Conservation (phyloP, 495 filamentous ascomycete genomes). For the Penicillium atrosanguineum region DNA sequence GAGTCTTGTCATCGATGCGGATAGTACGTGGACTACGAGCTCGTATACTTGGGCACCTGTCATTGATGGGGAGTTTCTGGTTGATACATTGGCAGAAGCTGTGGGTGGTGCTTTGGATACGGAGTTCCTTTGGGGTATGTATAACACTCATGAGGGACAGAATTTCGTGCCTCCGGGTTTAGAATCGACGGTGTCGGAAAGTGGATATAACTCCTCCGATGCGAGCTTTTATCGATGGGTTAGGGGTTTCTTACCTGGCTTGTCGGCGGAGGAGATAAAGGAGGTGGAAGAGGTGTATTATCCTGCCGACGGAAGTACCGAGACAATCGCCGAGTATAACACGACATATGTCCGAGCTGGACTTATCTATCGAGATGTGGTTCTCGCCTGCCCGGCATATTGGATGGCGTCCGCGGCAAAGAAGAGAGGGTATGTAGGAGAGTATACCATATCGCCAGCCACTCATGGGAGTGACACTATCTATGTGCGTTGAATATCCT, state of each 20-base stretch:
- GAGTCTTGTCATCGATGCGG: constrained; percentile 39
- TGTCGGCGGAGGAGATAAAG: constrained; percentile 37
- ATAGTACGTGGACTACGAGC: constrained; percentile 49
- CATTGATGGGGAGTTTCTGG: constrained; percentile 54
- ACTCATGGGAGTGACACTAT: constrained; percentile 58
- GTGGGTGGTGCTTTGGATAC: constrained; percentile 40
- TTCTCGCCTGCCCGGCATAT: constrained; percentile 59
- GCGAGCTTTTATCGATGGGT: constrained; percentile 51
- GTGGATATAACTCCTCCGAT: constrained; percentile 44
- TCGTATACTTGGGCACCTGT: constrained; percentile 61
- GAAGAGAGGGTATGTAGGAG: constrained; percentile 49
- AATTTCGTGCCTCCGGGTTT: constrained; percentile 56
- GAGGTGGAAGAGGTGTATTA: constrained; percentile 43
- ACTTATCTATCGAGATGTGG: constrained; percentile 54
- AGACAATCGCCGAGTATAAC: constrained; percentile 45
- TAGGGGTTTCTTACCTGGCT: constrained; percentile 47
- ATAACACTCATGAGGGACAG: constrained; percentile 60
- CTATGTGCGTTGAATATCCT: constrained; percentile 39
- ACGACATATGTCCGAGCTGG: constrained; percentile 48
- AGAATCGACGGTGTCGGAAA: constrained; percentile 21
- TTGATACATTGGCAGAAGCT: constrained; percentile 42
- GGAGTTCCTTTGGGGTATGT: constrained; percentile 50
- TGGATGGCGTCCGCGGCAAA: constrained; percentile 51
- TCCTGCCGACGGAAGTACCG: constrained; percentile 39
- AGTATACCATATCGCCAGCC: constrained; percentile 59